phyloP scores from a whole-genome alignment of 441 rosid species.

The Melastoma candidum region DNA sequence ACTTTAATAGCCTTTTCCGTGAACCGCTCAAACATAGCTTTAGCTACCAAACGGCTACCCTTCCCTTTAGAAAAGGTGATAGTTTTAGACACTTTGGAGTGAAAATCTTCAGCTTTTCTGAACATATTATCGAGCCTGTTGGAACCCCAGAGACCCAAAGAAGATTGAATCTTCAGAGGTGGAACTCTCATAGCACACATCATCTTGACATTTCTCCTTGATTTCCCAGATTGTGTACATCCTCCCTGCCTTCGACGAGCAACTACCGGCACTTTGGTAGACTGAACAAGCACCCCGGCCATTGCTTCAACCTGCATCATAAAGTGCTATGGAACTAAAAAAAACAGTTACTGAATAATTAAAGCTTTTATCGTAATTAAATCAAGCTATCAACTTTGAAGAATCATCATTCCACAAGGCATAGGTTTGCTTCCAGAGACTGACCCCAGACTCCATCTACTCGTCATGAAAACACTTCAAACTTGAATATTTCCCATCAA shows the following conservation, averaged over 20 bases:
- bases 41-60: constrained; percentile 38
- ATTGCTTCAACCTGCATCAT: constrained; percentile 17
- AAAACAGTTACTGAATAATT: too few species aligned
- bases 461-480: too few species aligned
- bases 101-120: constrained; percentile 36
- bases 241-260: constrained; percentile 32
- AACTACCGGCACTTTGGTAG: constrained; percentile 32
- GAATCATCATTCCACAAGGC: too few species aligned
- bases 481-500: too few species aligned
- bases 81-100: constrained; percentile 29
- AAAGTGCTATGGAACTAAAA: too few species aligned
- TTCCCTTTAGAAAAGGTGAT: constrained; percentile 31
- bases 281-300: constrained; percentile 59
- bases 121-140: constrained; percentile 38
- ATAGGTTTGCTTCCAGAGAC: too few species aligned
- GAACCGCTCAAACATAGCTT: constrained; percentile 96
- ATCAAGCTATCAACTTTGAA: too few species aligned
- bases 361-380: too few species aligned
- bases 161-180: constrained; percentile 35
- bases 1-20: constrained; percentile 97
- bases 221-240: constrained; percentile 31
- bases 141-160: constrained; percentile 50
- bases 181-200: constrained; percentile 31
- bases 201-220: constrained; percentile 27
- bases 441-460: too few species aligned